Base-by-base conservation (phyloP, 345 rosid genomes). In the Gynandropsis gynandra region DNA sequence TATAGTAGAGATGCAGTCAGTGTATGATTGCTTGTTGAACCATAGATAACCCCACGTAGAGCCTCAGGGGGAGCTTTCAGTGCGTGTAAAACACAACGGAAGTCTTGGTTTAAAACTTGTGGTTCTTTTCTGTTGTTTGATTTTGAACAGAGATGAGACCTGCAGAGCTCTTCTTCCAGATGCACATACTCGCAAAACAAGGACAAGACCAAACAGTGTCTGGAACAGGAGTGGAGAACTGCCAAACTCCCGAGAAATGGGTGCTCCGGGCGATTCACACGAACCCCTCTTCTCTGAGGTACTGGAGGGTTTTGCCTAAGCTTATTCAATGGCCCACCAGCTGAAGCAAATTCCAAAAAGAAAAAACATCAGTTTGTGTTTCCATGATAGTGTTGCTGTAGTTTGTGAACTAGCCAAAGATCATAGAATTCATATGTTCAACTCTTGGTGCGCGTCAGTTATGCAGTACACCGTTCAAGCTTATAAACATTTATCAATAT, bases 111-210 rank as follows among this genome's bases (percentile, higher is more conserved):
- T 24, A 24, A 2, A 24, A 24, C 29, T 24, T 24, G 2, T 24
- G 2, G 29, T 24, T 36, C 40, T 36, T 36, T 13, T 35, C n/a
- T n/a, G n/a, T n/a, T 47, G 15, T n/a, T 9, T 2, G 11, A 37
- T 66, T 19, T 49, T 61, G 46, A 32, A 46, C 82, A 90, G 98
- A 85, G 66, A 80, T 77, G 85, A 80, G 88, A 56, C 93, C 89
- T 14, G 95, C 96, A 32, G 96, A 92, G 60, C 82, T 85, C 27
- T 82, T 70, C 62, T 77, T 92, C 50, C 95, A 82, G 76, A 92
- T 92, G 95, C 95, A 87, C 76, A 66, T 85, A 67, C 95, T 87
- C 53, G 87, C 93, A 53, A 69, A 52, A 52, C 70, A 71, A 58
- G 59, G 69, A 7, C 63, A 72, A 55, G 61, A 58, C 40, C 70